A percentile compares a stretch with the other conserved stretches of the same genome.
Evolutionary conservation across 1,284 basidiomycete species (phyloP).

Genomic region (Ustilago vetiveriae): DNA sequence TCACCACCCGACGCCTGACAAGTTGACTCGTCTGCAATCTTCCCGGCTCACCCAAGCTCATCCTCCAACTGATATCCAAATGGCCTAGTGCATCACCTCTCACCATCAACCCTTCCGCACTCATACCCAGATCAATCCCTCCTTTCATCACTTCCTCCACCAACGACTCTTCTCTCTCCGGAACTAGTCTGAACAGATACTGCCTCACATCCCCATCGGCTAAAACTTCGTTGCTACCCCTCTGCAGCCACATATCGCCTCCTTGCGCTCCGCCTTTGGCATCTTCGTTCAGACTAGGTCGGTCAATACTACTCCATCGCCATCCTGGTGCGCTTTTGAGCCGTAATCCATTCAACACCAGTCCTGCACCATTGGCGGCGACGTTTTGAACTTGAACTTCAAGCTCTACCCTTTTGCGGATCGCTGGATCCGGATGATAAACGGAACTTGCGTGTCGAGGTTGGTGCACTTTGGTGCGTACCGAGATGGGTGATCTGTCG

Average conservation of each 20-base stretch:
- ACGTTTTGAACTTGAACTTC: slow-evolving; percentile 66
- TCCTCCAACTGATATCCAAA: slow-evolving; percentile 63
- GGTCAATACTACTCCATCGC: slow-evolving; percentile 34
- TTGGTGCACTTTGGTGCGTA: slow-evolving; percentile 64
- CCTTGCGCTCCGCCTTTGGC: background rate
- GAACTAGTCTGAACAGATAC: slow-evolving; percentile 55
- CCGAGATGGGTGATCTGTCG: slow-evolving; percentile 52
- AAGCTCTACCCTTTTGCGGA: slow-evolving; percentile 52
- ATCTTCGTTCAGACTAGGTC: slow-evolving; percentile 9
- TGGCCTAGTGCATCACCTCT: slow-evolving; percentile 45
- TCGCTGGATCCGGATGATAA: slow-evolving; percentile 25
- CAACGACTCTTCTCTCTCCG: background rate
- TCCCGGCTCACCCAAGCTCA: slow-evolving; percentile 56
- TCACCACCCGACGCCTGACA: slow-evolving; percentile 11
- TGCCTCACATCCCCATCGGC: slow-evolving; percentile 59
- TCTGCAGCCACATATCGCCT: slow-evolving; percentile 40
- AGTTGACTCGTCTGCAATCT: slow-evolving; percentile 45
- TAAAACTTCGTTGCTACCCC: slow-evolving; percentile 21
- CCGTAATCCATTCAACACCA: slow-evolving; percentile 50
- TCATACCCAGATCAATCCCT: slow-evolving; percentile 12
- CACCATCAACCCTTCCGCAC: slow-evolving; percentile 11
- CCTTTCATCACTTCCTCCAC: background rate
- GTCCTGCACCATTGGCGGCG: slow-evolving; percentile 12
- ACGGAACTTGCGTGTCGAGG: slow-evolving; percentile 31
- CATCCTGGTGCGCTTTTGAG: slow-evolving; percentile 41